Base-by-base conservation (phyloP, 73 alveolate genomes). In the Loxodes magnus region DNA sequence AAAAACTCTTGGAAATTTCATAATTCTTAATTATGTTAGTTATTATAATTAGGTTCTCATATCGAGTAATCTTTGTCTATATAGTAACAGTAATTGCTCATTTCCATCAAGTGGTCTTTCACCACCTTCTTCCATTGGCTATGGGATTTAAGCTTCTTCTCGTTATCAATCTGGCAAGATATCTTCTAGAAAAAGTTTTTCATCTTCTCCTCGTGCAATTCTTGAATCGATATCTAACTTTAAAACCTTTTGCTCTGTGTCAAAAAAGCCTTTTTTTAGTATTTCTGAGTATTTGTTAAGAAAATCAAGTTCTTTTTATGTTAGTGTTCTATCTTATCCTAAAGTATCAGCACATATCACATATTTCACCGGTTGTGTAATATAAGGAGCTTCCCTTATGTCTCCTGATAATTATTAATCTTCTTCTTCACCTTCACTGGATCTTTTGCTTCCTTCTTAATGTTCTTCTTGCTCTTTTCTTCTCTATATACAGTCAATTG, bases 311-410 rank as follows among this genome's bases (percentile, higher is more conserved):
- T 88, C 89, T 14, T 64, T 77, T 14, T 62, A 64, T 3, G 84
- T 44, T 31, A 87, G 66, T 38, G 71, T 61, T 35, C 97, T 54
- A 57, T 90, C 98, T 66, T 90, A 84, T 5, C 97, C 96, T 54
- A 90, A 41, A 1, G 98, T 87, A 44, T 90, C 96, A 20, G 84
- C 48, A 52, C 97, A 88, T 3, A 90, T 72, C 6, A 70, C 84
- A 14, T 44, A 67, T 48, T 60, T n/a, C 23, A 79, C 66, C 50
- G 23, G 42, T 16, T 21, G 20, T 41, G 79, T 51, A 19, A 23
- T 16, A 42, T 23, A 76, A 31, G 69, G 75, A 54, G 39, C 61
- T 55, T 51, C 67, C 42, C 27, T 16, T 24, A 60, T 64, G 51
- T 36, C 71, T 48, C 49, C 79, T 73, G 64, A 74, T 58, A 22